phyloP scores from a whole-genome alignment of 305 asterid genomes.

The Withania somnifera region DNA sequence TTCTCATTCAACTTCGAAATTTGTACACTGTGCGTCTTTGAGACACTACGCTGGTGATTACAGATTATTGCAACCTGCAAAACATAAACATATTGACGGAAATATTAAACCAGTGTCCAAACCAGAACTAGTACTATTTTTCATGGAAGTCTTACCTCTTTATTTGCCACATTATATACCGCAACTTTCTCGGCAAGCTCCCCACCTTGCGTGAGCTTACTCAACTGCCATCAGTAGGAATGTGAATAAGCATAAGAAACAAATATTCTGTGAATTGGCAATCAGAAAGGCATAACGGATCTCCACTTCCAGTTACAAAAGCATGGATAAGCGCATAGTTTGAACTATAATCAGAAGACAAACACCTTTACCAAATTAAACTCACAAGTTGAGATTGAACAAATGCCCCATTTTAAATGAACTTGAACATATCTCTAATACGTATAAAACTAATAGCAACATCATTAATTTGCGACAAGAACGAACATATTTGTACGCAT shows the following conservation, averaged over 20 bases:
- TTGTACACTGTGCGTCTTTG: slow-evolving; percentile 82
- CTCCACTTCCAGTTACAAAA: neutral
- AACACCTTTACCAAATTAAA: neutral
- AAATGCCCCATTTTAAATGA: neutral
- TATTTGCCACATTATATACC: slow-evolving; percentile 77
- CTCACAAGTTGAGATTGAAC: neutral
- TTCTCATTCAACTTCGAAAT: slow-evolving; percentile 71
- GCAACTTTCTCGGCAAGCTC: slow-evolving; percentile 56
- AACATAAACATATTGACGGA: neutral
- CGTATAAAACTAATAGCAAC: neutral
- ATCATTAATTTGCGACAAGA: neutral
- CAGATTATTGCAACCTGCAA: slow-evolving; percentile 93
- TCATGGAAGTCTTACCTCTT: slow-evolving; percentile 49
- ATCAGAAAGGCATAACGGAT: neutral
- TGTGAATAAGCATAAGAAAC: neutral
- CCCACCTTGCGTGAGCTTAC: slow-evolving; percentile 47
- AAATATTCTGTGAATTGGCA: neutral
- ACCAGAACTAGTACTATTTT: neutral
- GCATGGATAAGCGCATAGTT: neutral
- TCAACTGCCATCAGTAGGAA: slow-evolving; percentile 47
- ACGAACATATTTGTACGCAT: neutral
- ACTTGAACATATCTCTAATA: neutral
- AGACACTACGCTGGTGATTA: slow-evolving; percentile 91
- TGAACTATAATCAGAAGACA: neutral
- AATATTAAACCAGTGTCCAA: neutral